Evolutionary conservation across 345 rosid species (phyloP), one percentile per base, ranked within the genome.

Genomic region (Arabis alpina): DNA sequence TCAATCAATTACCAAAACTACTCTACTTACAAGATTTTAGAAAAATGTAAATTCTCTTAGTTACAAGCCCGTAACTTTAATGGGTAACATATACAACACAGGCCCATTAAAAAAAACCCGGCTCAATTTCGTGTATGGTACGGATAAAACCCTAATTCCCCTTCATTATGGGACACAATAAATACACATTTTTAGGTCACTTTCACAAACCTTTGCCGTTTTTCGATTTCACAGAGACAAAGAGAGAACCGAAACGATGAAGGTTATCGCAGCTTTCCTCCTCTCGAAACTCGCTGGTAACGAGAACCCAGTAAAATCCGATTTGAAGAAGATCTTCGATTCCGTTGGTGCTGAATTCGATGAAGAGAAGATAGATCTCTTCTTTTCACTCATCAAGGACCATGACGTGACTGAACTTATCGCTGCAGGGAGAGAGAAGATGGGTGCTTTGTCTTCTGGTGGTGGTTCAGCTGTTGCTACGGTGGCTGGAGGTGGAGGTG

Each of bases 301-400:
- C 30, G 69, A 71, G 62, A 71, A 25, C 15, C 75, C 69, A 24
- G 23, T 40, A 1, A 61, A 48, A 0, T 9, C 3, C 10, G 76
- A 54, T 54, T 13, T 72, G 56, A 72, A 62, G 50, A 62, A 45
- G 49, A 72, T 72, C 11, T 62, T 72, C 11, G 76, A 72, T 0
- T 72, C 70, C 24, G 76, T 72, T 14, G 76, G 76, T 34, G 70
- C 70, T 6, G 76, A 72, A 1, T 6, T 44, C 55, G 64, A 72
- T 19, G 70, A 72, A 14, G 2, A 3, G 8, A 72, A 25, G 42
- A 54, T 49, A 16, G 76, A 72, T 72, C 56, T 72, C 14, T 39
- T 62, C 2, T 72, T 72, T 11, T 63, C 76, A 44, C 50, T 72
- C 0, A 25, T 72, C 1, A 62, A 63, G 24, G 70, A 72, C 53